Evolutionary conservation across 2,329 filamentous ascomycete species (phyloP).

Genomic region (Cercospora janseana): DNA sequence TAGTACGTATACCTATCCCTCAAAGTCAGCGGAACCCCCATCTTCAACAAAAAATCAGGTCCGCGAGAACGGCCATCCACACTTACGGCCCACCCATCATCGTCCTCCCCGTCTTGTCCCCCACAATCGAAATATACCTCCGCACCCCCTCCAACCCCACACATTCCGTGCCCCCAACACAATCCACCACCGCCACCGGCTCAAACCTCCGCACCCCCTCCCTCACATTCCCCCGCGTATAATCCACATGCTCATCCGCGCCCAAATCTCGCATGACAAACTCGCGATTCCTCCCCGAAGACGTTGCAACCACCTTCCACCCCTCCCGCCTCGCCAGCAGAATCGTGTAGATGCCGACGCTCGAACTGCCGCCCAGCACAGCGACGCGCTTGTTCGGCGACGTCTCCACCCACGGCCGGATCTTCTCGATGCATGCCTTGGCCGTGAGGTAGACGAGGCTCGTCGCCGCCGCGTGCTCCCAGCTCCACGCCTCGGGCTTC

Average conservation of each 20-base stretch:
- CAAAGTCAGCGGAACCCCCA: background rate
- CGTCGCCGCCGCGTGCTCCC: conserved; percentile 35
- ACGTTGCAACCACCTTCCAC: conserved; percentile 48
- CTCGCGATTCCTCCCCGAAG: conserved; percentile 58
- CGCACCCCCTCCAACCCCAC: conserved; percentile 42
- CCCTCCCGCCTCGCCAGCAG: conserved; percentile 35
- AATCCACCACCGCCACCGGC: conserved; percentile 59
- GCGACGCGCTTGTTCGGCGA: conserved; percentile 32
- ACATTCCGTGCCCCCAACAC: conserved; percentile 50
- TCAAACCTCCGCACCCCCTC: conserved; percentile 50
- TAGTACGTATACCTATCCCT: conserved; percentile 31
- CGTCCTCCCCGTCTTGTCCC: conserved; percentile 38
- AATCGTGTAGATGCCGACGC: conserved; percentile 38
- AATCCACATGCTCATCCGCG: conserved; percentile 64
- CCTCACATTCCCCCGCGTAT: conserved; percentile 52
- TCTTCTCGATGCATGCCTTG: conserved; percentile 33
- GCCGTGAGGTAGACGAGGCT: conserved; percentile 38
- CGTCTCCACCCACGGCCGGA: conserved; percentile 30
- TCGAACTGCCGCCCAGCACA: conserved; percentile 35
- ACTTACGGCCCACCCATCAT: conserved; percentile 35
- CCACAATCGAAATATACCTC: conserved; percentile 51
- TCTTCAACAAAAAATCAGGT: background rate
- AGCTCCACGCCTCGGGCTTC: conserved; percentile 35
- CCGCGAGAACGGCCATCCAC: no score
- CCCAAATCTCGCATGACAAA: conserved; percentile 56